Base-by-base conservation (phyloP, 352 stramenopile genomes). In the Globisporangium yorkense region DNA sequence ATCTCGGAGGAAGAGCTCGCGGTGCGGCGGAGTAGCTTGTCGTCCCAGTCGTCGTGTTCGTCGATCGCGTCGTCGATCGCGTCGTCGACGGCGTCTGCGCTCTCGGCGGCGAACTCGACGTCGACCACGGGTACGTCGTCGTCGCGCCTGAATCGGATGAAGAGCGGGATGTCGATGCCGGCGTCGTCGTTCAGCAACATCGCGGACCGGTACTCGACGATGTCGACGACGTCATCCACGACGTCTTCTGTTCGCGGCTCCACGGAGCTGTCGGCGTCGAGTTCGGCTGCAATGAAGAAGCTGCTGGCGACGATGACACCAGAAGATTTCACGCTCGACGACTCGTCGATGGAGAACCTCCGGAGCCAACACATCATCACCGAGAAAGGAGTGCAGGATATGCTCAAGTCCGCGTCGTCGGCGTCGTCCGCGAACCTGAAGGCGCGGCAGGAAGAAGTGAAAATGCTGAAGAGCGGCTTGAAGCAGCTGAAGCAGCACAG, bases 311-410 rank as follows among this genome's bases (percentile, higher is more conserved):
- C 59, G 1, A 67, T 71, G 35, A 62, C 69, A 13, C 66, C 65
- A n/a, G 64, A 70, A 35, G 69, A 84, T n/a, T 82, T 84, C 55
- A 71, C 63, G 29, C 41, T 83, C 39, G 74, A 71, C 41, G 57
- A 75, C 27, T 59, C 70, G 35, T 70, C 64, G 4, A 61, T 90
- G 7, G 66, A 78, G 52, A 74, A 78, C n/a, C 62, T 90, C 33
- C 87, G 84, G 61, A 70, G 80, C n/a, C 78, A 87, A 27, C 82
- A 92, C 53, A 68, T 74, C 6, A 57, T 87, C 43, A 73, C 81
- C 0, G 81, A 87, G 39, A 72, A 80, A 55, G 81, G 72, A 0
- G 78, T 88, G 3, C 70, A 81, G 41, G 71, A 88, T 44, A 55
- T 92, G n/a, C 66, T 92, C 29, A 78, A 66, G 39, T 74, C 77